These are phyloP conservation scores for Xylaria sp. DNA, from an alignment of 2,329 filamentous ascomycete species.

Conservation along the genomic window DNA sequence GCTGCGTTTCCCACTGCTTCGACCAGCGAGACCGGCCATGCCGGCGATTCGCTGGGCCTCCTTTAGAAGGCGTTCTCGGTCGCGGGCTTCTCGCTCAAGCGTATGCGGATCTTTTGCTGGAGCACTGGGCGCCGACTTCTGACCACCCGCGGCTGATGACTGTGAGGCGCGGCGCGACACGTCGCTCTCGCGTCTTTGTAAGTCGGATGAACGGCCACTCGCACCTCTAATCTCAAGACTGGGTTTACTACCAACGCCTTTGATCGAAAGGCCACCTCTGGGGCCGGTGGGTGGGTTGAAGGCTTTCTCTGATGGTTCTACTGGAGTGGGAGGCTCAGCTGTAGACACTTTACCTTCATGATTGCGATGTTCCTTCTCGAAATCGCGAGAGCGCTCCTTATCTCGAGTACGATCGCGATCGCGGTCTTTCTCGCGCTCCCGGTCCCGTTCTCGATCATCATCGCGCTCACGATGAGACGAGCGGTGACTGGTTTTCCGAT, in stretches of 20 bases:
- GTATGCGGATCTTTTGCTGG: conserved; percentile 69
- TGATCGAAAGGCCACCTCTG: conserved; percentile 47
- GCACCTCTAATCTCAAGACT: conserved; percentile 50
- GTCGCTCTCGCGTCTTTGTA: conserved; percentile 45
- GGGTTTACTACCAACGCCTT: conserved; percentile 42
- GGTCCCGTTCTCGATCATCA: conserved; percentile 55
- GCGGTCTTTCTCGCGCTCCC: conserved; percentile 48
- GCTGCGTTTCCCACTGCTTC: conserved; percentile 60
- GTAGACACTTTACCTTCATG: conserved; percentile 50
- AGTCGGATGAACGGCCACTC: conserved; percentile 42
- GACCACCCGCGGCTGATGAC: conserved; percentile 43
- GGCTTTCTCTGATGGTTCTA: conserved; percentile 50
- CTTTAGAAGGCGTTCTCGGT: conserved; percentile 72
- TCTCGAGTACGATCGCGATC: conserved; percentile 48
- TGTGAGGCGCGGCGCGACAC: conserved; percentile 52
- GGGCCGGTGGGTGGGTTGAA: conserved; percentile 57
- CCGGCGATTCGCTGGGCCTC: conserved; percentile 74
- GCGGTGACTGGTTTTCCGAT: conserved; percentile 53
- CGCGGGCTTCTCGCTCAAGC: conserved; percentile 72
- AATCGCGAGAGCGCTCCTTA: conserved; percentile 52
- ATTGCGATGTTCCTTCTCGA: conserved; percentile 49
- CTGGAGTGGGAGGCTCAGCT: conserved; percentile 47
- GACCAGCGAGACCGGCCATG: conserved; percentile 63
- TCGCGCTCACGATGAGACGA: conserved; percentile 55
- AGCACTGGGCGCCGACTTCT: conserved; percentile 37